Evolutionary conservation across 2,329 filamentous ascomycete genomes (phyloP), one percentile per base, ranked within the genome.

Genomic region (Aspergillus vadensis): DNA sequence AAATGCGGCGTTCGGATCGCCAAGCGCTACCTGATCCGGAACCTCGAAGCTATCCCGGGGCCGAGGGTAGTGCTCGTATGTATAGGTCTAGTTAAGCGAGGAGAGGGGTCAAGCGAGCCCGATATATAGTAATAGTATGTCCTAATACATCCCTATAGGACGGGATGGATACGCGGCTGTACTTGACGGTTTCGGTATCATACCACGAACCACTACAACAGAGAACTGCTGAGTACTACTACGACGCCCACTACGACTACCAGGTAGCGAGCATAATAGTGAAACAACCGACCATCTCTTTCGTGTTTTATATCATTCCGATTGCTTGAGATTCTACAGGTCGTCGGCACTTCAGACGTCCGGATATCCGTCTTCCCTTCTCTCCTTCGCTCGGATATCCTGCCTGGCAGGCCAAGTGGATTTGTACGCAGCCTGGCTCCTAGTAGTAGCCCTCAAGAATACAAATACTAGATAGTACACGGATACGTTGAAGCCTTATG

Each of bases 1-100:
- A 52, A 30, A 53, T 55, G 27, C 52, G 44, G 52, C 64, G 65
- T 63, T 38, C 64, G 54, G 61, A 47, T 63, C 55, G 48, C 41
- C 6, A 19, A 48, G 19, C 27, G 12, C 23, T 36, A 19, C 14
- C 43, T 50, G 41, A 19, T 21, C 21, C 49, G 55, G 44, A 25
- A 25, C 14, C 41, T 9, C 38, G 50, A 38, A 23, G 19, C 36
- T 38, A 39, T 52, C 7, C 50, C 14, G 32, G 9, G 21, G 19
- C 23, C 23, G 17, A 52, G 5, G 21, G n/a, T 14, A 4, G 21
- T 32, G 9, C 14, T 43, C 14, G 15, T 27, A 6, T 8, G 23
- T 25, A 25, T 25, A 25, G 3, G 23, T 25, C 23, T 25, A 25
- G 23, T 25, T 25, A 25, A 25, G 23, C 23, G 23, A 25, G n/a